Evolutionary conservation across 352 stramenopile genomes (phyloP).

Genomic region (Globisporangium ultimum): DNA sequence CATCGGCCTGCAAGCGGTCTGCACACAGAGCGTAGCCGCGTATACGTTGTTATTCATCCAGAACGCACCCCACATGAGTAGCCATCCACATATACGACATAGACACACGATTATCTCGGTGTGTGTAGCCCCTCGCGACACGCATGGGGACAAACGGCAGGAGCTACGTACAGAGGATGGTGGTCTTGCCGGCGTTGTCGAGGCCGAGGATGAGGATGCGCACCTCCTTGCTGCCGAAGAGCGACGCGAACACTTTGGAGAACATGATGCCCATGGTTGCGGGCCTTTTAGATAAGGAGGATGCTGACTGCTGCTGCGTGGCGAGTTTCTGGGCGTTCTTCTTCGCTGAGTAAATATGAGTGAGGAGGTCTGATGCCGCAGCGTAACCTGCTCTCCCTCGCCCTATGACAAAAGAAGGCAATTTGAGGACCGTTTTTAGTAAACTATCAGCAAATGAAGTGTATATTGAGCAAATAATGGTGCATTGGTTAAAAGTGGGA

Average conservation of each 20-base stretch:
- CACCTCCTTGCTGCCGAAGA: conserved; percentile 99
- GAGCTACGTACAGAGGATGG: conserved; percentile 93
- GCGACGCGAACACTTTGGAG: conserved; percentile 95
- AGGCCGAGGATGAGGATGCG: conserved; percentile 99
- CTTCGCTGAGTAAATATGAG: conserved; percentile 3
- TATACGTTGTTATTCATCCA: no score
- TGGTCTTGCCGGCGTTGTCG: conserved; percentile 99
- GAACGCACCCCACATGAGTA: no score
- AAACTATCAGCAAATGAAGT: background rate
- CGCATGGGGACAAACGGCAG: background rate
- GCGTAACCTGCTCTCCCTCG: background rate
- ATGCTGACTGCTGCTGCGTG: background rate
- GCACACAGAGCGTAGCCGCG: background rate
- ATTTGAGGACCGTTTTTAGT: no score
- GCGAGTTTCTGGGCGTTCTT: background rate
- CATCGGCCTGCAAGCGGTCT: conserved; percentile 86
- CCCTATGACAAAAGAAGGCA: no score
- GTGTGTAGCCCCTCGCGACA: background rate
- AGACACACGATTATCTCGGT: conserved; percentile 1
- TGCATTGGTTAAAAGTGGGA: no score
- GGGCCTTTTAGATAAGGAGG: background rate
- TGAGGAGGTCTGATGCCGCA: background rate
- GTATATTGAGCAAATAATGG: no score
- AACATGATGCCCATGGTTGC: conserved; percentile 96
- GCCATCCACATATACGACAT: background rate